A percentile compares a stretch with the other conserved stretches of the same genome.
Conservation (phyloP, 257 asterid species). For the Solanum paucissectum region DNA sequence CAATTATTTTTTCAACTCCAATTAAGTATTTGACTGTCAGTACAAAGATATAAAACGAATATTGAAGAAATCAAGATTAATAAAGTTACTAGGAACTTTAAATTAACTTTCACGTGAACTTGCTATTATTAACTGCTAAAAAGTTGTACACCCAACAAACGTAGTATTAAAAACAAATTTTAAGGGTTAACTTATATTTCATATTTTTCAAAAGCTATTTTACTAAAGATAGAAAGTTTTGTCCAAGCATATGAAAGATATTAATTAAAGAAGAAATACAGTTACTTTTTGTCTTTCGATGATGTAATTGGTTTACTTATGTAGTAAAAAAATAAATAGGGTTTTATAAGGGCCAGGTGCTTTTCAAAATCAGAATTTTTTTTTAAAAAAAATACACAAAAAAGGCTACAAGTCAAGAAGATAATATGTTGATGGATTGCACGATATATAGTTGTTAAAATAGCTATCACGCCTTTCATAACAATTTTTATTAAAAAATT, state of each 20-base stretch:
- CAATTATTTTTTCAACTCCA: neutral
- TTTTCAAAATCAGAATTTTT: neutral
- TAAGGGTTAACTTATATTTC: neutral
- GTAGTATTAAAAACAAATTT: neutral
- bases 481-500: no score
- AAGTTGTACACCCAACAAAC: neutral
- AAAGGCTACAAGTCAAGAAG: neutral
- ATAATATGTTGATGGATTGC: neutral
- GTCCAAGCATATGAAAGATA: neutral
- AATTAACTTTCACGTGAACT: neutral
- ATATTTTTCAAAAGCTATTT: neutral
- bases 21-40: slow-evolving; percentile 3
- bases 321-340: neutral
- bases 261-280: neutral
- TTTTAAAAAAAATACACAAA: neutral
- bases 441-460: neutral
- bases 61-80: neutral
- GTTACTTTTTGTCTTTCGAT: neutral
- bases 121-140: neutral
- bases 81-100: neutral
- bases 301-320: neutral
- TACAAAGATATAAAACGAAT: neutral
- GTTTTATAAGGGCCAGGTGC: neutral
- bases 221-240: neutral
- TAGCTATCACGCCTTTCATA: neutral